Evolutionary conservation across 371 early-diverging fungal species (phyloP).

Genomic region (Batrachochytrium dendrobatidis): DNA sequence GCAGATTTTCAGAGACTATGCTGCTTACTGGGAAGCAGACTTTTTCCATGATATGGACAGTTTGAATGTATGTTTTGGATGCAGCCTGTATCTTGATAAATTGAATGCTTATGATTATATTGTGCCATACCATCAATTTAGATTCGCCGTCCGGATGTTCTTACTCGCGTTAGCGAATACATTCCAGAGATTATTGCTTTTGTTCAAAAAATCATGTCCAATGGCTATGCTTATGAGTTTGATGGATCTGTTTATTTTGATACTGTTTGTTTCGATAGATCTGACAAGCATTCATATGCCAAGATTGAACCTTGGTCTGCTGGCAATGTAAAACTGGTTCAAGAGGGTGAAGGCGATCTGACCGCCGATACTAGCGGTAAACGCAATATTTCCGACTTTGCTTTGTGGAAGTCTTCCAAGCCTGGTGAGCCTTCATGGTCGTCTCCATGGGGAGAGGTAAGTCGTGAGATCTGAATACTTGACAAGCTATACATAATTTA

Average conservation of each 20-base stretch:
- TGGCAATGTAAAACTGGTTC: slow-evolving; percentile 67
- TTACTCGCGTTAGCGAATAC: slow-evolving; percentile 98
- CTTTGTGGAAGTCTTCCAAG: slow-evolving; percentile 97
- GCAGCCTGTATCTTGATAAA: slow-evolving; percentile 9
- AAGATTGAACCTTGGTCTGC: slow-evolving; percentile 88
- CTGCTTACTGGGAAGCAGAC: slow-evolving; percentile 93
- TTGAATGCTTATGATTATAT: slow-evolving; percentile 1
- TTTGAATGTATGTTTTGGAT: slow-evolving; percentile 56
- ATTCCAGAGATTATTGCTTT: slow-evolving; percentile 91
- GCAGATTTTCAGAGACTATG: slow-evolving; percentile 79
- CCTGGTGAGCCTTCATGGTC: slow-evolving; percentile 96
- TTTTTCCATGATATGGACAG: slow-evolving; percentile 95
- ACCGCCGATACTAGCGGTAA: slow-evolving; percentile 57
- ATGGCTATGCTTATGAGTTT: slow-evolving; percentile 86
- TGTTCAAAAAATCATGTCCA: slow-evolving; percentile 85
- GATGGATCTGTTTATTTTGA: slow-evolving; percentile 99
- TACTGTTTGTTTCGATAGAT: slow-evolving; percentile 77
- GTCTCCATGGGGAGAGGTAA: slow-evolving; percentile 85
- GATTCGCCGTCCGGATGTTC: slow-evolving; percentile 82
- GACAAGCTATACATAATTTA: no score
- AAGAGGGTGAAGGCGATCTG: slow-evolving; percentile 90
- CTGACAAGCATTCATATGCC: slow-evolving; percentile 76
- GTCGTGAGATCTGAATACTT: neutral
- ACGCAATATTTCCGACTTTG: slow-evolving; percentile 86
- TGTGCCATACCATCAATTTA: slow-evolving; percentile 12